These are phyloP conservation scores for Fusarium domesticum DNA, from an alignment of 2,329 filamentous ascomycete species.

Conservation along the genomic window DNA sequence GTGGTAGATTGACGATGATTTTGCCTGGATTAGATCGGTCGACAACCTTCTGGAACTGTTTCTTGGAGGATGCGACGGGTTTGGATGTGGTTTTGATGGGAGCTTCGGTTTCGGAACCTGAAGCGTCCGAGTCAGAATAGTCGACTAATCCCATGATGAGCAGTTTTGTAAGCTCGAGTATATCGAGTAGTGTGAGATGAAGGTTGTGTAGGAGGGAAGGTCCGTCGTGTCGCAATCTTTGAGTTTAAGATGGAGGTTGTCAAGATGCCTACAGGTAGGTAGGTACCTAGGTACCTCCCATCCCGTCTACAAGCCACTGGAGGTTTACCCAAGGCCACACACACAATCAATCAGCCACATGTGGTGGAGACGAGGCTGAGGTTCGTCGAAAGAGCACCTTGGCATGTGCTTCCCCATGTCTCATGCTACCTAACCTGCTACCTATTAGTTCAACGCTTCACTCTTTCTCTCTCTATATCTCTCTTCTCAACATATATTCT, in stretches of 20 bases:
- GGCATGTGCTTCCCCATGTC: too few species aligned
- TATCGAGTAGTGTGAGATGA: too few species aligned
- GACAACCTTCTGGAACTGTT: slow-evolving; percentile 74
- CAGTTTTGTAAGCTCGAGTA: background rate
- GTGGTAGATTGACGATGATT: slow-evolving; percentile 76
- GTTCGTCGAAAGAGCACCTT: background rate
- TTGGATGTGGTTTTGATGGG: slow-evolving; percentile 32
- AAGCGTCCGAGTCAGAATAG: slow-evolving; percentile 83
- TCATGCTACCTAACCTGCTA: too few species aligned
- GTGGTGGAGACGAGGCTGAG: background rate
- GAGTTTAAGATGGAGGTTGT: background rate
- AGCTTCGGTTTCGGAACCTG: slow-evolving; percentile 55
- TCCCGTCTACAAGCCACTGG: too few species aligned
- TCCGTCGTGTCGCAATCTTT: background rate
- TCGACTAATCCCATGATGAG: slow-evolving; percentile 72
- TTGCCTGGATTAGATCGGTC: slow-evolving; percentile 78
- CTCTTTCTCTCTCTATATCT: too few species aligned
- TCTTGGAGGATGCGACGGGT: slow-evolving; percentile 44
- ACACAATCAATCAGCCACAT: too few species aligned
- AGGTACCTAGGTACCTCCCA: too few species aligned
- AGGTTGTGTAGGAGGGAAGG: background rate
- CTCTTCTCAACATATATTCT: too few species aligned
- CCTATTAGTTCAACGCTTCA: background rate
- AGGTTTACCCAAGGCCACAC: too few species aligned
- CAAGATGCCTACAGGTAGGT: background rate